Evolutionary conservation across 2,329 filamentous ascomycete species (phyloP).

Genomic region (Rhinocladiella mackenziei): DNA sequence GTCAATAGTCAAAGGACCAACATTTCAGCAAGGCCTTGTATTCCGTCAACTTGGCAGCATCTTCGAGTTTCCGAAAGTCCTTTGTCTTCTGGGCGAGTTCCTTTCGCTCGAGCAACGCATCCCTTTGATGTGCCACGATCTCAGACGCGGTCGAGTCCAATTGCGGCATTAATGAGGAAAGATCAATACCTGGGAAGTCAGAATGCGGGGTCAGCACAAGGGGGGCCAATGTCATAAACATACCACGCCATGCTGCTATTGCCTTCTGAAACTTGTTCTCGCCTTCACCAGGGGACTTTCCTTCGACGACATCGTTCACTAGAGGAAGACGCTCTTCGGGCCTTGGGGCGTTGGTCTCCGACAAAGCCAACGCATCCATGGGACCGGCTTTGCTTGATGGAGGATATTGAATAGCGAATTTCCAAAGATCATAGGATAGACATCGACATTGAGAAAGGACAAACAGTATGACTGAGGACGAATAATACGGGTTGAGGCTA

Average conservation of each 20-base stretch:
- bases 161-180: constrained; percentile 75
- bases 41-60: constrained; percentile 78
- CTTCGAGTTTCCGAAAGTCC: constrained; percentile 91
- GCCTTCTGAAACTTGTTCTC: constrained; percentile 96
- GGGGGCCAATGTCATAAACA: constrained; percentile 4
- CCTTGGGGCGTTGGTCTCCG: constrained; percentile 38
- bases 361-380: constrained; percentile 45
- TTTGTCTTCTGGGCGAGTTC: constrained; percentile 99
- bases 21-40: constrained; percentile 87
- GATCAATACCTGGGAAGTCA: constrained; percentile 66
- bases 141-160: constrained; percentile 94
- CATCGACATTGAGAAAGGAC: not conserved
- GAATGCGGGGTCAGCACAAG: not conserved
- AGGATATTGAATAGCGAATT: no score
- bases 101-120: constrained; percentile 93
- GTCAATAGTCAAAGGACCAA: constrained; percentile 37
- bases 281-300: constrained; percentile 46
- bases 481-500: not conserved
- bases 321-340: constrained; percentile 31
- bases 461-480: not conserved
- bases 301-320: constrained; percentile 29
- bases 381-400: constrained; percentile 3
- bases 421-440: no score
- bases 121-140: constrained; percentile 86
- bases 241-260: constrained; percentile 94